A percentile compares a stretch with the other conserved stretches of the same genome.
These are phyloP conservation scores for Penicillium sp. DNA, from an alignment of 2,329 filamentous ascomycete species.

Conservation along the genomic window DNA sequence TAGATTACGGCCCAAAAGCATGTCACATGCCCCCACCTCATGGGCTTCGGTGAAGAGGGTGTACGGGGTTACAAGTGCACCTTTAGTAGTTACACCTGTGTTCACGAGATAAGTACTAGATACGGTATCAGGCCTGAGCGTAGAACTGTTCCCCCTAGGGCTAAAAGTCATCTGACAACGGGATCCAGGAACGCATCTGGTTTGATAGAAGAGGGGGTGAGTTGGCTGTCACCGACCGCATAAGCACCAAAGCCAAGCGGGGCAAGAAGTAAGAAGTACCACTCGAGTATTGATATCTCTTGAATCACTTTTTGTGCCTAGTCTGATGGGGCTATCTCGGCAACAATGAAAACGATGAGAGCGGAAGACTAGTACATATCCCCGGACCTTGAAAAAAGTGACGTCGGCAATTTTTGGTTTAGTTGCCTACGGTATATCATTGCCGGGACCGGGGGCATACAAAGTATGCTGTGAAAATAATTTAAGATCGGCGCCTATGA, in stretches of 20 bases:
- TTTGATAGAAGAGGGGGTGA: constrained; percentile 9
- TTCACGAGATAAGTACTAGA: not conserved
- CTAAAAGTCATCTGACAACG: constrained; percentile 21
- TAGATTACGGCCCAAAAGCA: constrained; percentile 3
- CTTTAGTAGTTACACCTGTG: constrained; percentile 2
- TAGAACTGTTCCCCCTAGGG: not conserved
- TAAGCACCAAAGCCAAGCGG: not conserved
- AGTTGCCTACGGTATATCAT: not conserved
- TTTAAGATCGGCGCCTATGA: constrained; percentile 27
- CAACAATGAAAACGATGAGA: not conserved
- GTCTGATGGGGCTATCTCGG: not conserved
- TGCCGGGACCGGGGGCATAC: not conserved
- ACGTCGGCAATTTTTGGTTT: constrained; percentile 18
- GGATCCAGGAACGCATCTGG: constrained; percentile 31
- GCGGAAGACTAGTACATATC: constrained; percentile 11
- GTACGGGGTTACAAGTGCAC: not conserved
- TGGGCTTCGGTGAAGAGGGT: constrained; percentile 2
- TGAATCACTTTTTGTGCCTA: not conserved
- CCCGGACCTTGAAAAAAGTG: constrained; percentile 17
- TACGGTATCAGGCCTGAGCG: constrained; percentile 19
- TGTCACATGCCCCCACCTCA: constrained; percentile 6
- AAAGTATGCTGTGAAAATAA: too few relatives aligned
- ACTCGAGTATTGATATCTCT: not conserved
- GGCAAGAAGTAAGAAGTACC: not conserved
- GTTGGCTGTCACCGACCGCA: constrained; percentile 2